phyloP scores from a whole-genome alignment of 306 rosid genomes.

The Senna tora region DNA sequence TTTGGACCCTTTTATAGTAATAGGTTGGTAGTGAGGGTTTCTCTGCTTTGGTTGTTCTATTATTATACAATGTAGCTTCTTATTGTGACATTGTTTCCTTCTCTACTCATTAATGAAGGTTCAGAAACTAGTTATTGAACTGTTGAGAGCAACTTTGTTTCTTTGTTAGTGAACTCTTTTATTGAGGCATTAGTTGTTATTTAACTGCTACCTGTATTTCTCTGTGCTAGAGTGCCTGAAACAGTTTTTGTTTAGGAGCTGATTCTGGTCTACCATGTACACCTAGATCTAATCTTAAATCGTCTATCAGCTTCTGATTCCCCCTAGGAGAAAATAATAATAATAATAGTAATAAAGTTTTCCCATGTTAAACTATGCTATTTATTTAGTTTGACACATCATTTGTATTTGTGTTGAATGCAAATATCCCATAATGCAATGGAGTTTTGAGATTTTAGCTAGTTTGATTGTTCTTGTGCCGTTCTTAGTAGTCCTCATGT shows the following conservation, averaged over 20 bases:
- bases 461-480: not conserved
- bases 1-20: constrained; percentile 18
- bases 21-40: constrained; percentile 17
- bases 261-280: not conserved
- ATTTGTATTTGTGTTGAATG: not conserved
- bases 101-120: not conserved
- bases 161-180: not conserved
- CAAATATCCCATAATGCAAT: not conserved
- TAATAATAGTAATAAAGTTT: not conserved
- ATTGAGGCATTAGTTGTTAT: not conserved
- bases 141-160: not conserved
- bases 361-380: not conserved
- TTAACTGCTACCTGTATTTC: not conserved
- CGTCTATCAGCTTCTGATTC: not conserved
- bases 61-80: constrained; percentile 16
- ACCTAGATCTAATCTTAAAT: not conserved
- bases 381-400: not conserved
- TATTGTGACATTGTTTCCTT: constrained; percentile 5
- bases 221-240: not conserved
- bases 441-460: not conserved
- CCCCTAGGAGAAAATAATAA: not conserved
- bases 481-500: not conserved
- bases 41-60: constrained; percentile 25
- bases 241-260: not conserved
- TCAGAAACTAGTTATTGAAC: not conserved